Evolutionary conservation across 192 early-diverging fungal species (phyloP), one percentile per base, ranked within the genome.

Genomic region (Entomortierella lignicola): DNA sequence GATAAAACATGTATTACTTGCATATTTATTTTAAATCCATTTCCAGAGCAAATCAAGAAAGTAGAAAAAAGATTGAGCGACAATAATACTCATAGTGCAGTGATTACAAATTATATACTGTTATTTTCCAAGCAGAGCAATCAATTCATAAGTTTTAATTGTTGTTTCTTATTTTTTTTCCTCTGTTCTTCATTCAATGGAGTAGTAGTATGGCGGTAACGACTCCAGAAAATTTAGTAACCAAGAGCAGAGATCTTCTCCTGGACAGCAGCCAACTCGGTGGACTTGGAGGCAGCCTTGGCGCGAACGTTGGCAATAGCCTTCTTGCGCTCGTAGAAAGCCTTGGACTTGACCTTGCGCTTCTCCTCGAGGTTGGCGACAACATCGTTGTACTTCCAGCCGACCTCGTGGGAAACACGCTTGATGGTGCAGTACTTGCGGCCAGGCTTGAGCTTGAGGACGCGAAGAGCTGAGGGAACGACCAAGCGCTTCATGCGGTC

Each of bases 381-480:
- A 71, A 99, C 93, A 77, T 95, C 96, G 84, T 96, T 88, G 94
- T 98, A 98, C 88, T 98, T 99, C 98, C 98, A 99, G 73, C 98
- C 97, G 81, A 99, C 93, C 90, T 98, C 98, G 81, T 89, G 81
- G 37, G 94, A 92, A 85, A 99, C 90, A 81, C 95, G 91, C 87
- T 95, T 93, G 66, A 99, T 85, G 71, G 92, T 93, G 85, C 95
- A 94, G 94, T 90, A 99, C 92, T 98, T 98, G 90, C 98, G 94
- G 64, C 95, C 96, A 72, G 97, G 97, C 89, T 92, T 92, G 44
- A 99, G 89, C 86, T 94, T 93, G 85, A 99, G 92, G 74, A 99
- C 95, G 81, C 97, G 96, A 66, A 99, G 94, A 48, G 98, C 98
- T 60, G 89, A 89, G 85, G 98, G 98, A 61, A 98, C 91, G 77